Percentiles rank a stretch among this genome's conserved stretches.
These are phyloP conservation scores for Aspergillus sp. DNA, from an alignment of 2,329 filamentous ascomycete genomes.

Conservation along the genomic window DNA sequence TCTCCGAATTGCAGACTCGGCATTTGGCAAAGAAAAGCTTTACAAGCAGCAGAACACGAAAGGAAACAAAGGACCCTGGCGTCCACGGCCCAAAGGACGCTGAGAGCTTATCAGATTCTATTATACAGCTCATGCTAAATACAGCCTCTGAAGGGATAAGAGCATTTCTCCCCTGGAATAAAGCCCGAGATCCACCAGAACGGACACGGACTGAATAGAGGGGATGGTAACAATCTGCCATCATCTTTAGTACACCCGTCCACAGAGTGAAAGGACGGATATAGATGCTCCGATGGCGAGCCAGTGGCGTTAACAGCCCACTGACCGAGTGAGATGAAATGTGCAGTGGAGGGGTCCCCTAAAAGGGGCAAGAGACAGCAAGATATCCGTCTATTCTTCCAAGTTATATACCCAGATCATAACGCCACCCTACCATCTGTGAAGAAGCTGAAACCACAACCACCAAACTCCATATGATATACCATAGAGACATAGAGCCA, in stretches of 20 bases:
- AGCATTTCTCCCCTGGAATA: constrained; percentile 34
- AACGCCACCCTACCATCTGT: neutral
- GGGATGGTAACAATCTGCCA: constrained; percentile 44
- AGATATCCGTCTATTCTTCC: neutral
- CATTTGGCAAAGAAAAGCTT: constrained; percentile 74
- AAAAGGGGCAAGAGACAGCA: neutral
- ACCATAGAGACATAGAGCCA: neutral
- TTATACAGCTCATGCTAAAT: neutral
- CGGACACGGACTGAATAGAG: constrained; percentile 29
- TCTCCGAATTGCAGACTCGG: constrained; percentile 75
- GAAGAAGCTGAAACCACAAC: neutral
- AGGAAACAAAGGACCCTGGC: constrained; percentile 35
- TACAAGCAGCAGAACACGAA: constrained; percentile 52
- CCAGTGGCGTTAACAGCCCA: neutral
- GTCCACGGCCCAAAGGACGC: constrained; percentile 37
- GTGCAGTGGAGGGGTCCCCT: neutral
- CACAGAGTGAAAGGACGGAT: constrained; percentile 36
- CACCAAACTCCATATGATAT: neutral
- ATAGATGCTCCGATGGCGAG: constrained; percentile 41
- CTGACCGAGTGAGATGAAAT: neutral
- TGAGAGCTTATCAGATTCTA: constrained; percentile 14
- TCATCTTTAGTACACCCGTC: constrained; percentile 52
- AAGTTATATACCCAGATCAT: neutral
- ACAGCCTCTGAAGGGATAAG: neutral
- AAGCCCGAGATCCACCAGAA: constrained; percentile 25